Base-by-base conservation (phyloP, 805 yeast genomes). In the Teunomyces cretensis region DNA sequence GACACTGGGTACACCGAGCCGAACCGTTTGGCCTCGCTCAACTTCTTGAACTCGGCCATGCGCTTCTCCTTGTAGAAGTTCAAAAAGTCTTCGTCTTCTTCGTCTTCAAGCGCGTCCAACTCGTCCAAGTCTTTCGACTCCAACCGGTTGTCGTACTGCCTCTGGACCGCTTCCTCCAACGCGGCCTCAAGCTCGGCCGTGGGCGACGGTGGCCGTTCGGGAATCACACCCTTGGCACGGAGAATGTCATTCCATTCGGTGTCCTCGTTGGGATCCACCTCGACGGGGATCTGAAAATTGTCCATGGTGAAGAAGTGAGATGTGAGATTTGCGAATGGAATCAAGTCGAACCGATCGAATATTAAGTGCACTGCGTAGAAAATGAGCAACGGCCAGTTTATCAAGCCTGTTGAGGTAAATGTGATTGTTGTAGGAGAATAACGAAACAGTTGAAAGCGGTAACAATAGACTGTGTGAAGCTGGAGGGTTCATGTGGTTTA, bases 231-330 rank as follows among this genome's bases (percentile, higher is more conserved):
- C 50, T 91, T 88, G 2, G 80, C 78, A 52, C 99, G 75, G 37
- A 94, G 75, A 53, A 94, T 90, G 65, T 94, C 99, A 62, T 94
- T 94, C 99, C 99, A 94, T 65, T 94, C 99, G 0, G 99, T 94
- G 63, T 94, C 99, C 66, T 94, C 99, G 50, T 79, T 80, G 30
- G 96, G 97, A 66, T 94, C 91, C 44, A 91, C 96, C 65, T 90
- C 88, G 40, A 90, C 90, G 53, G 83, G 88, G 44, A 86, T 74
- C 69, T 84, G 78, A 43, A 47, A 35, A 47, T 51, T 47, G 12
- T 49, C 40, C 49, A 48, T 48, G 12, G 35, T 31, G 35, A 8
- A 31, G 35, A 11, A 16, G 3, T 14, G 35, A 31, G 35, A 31
- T 6, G 27, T n/a, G 27, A 35, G 39, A 35, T 17, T 16, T 35